phyloP scores from a whole-genome alignment of 2,329 filamentous ascomycete genomes.

The Seiridium unicorne region DNA sequence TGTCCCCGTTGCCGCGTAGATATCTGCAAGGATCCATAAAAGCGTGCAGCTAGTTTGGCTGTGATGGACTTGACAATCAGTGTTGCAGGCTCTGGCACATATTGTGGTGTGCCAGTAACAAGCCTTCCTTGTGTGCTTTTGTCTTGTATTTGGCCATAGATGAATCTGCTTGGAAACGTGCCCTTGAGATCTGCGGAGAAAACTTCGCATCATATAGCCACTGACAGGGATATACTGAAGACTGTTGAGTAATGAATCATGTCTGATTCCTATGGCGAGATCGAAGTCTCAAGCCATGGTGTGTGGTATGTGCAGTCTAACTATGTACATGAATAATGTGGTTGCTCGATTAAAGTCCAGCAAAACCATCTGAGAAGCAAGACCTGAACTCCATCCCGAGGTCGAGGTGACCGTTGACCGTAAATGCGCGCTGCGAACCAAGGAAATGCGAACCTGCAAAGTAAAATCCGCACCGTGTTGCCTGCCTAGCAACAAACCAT shows the following conservation, averaged over 20 bases:
- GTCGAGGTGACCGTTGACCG: constrained; percentile 5
- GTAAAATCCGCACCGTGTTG: neutral
- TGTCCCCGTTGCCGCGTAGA: neutral
- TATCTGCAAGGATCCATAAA: neutral
- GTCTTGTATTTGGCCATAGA: too few species aligned
- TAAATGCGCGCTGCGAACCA: constrained; percentile 8
- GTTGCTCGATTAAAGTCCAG: neutral
- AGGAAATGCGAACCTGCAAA: neutral
- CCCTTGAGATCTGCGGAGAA: too few species aligned
- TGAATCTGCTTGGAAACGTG: too few species aligned
- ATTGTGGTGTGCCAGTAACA: too few species aligned
- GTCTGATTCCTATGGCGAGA: neutral
- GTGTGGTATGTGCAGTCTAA: neutral
- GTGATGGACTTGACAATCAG: too few species aligned
- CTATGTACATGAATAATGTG: constrained; percentile 4
- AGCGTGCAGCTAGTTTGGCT: neutral
- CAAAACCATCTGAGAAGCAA: neutral
- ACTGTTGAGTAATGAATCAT: neutral
- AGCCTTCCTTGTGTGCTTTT: too few species aligned
- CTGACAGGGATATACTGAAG: too few species aligned
- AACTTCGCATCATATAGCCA: too few species aligned
- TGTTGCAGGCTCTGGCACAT: too few species aligned
- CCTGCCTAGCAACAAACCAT: neutral
- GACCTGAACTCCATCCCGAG: constrained; percentile 4
- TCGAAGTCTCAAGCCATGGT: neutral